These are phyloP conservation scores for Buddleja alternifolia DNA, from an alignment of 257 asterid species.

Conservation along the genomic window DNA sequence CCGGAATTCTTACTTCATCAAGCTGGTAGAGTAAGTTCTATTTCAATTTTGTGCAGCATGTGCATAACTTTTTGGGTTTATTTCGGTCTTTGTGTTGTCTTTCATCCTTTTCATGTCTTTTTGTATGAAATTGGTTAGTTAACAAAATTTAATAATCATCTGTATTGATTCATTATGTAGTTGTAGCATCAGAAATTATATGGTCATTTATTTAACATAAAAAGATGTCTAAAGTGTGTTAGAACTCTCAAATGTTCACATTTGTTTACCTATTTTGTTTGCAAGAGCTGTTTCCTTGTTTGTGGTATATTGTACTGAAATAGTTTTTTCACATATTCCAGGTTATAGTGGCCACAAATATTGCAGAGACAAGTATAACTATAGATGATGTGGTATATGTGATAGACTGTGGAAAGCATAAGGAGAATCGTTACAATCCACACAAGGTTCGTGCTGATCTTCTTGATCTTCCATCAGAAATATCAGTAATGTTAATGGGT, in stretches of 20 bases:
- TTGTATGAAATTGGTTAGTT: not conserved
- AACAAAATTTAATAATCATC: not conserved
- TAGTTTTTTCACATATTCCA: conserved; percentile 33
- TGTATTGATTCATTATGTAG: conserved; percentile 12
- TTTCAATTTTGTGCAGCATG: conserved; percentile 19
- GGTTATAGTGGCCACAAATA: conserved; percentile 95
- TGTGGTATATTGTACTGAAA: conserved; percentile 16
- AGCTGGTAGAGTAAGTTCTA: conserved; percentile 1
- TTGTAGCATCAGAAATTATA: conserved; percentile 2
- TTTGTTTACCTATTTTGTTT: conserved; percentile 4
- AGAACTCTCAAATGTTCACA: too few relatives aligned
- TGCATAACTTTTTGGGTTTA: conserved; percentile 14
- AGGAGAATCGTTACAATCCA: conserved; percentile 95
- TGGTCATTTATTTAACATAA: not conserved
- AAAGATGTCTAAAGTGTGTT: not conserved
- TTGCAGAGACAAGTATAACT: conserved; percentile 98
- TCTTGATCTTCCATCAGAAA: conserved; percentile 24
- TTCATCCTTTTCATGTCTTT: conserved; percentile 14
- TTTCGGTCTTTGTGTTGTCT: conserved; percentile 10
- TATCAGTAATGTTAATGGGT: conserved; percentile 26
- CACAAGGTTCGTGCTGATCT: conserved; percentile 63
- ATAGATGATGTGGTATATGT: conserved; percentile 95
- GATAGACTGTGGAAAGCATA: conserved; percentile 94
- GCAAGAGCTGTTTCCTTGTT: conserved; percentile 19
- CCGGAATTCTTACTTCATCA: conserved; percentile 9